These are phyloP conservation scores for Eimeria maxima DNA, from an alignment of 169 alveolate species.

Conservation along the genomic window DNA sequence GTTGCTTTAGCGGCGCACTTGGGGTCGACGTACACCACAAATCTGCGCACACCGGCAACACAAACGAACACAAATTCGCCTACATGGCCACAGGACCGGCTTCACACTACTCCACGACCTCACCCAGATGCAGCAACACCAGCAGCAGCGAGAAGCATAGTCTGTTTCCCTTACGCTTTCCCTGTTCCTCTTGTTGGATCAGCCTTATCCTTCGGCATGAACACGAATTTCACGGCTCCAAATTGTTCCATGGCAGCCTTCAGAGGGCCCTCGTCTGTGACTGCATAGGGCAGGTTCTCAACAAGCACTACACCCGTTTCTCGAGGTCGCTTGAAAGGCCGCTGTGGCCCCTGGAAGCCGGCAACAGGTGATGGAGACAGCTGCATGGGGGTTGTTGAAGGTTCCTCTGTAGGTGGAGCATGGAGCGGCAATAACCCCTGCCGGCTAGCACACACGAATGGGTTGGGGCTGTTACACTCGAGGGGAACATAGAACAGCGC, in stretches of 20 bases:
- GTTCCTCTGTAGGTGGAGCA: background rate
- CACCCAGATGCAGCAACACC: background rate
- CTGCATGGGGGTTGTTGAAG: background rate
- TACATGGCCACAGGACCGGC: background rate
- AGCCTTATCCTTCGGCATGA: slow-evolving; percentile 72
- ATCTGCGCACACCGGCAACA: slow-evolving; percentile 60
- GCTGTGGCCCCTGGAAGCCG: slow-evolving; percentile 58
- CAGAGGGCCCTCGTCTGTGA: slow-evolving; percentile 59
- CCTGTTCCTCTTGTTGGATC: slow-evolving; percentile 76
- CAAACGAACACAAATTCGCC: background rate
- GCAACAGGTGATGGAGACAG: slow-evolving; percentile 5
- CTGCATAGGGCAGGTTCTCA: slow-evolving; percentile 78
- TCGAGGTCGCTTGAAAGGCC: slow-evolving; percentile 56
- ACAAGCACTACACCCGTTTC: slow-evolving; percentile 78
- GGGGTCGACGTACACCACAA: slow-evolving; percentile 72
- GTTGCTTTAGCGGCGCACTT: slow-evolving; percentile 77
- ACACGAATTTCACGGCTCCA: slow-evolving; percentile 77
- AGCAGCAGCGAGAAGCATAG: background rate
- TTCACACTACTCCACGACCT: background rate
- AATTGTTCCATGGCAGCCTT: slow-evolving; percentile 66
- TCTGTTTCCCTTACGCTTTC: slow-evolving; percentile 78
- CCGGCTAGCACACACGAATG: slow-evolving; percentile 9
- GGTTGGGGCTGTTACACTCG: slow-evolving; percentile 54
- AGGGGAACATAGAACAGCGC: slow-evolving; percentile 19
- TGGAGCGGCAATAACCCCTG: slow-evolving; percentile 53